Evolutionary conservation across 2,329 filamentous ascomycete species (phyloP).

Genomic region (Dothideomycetes sp.): DNA sequence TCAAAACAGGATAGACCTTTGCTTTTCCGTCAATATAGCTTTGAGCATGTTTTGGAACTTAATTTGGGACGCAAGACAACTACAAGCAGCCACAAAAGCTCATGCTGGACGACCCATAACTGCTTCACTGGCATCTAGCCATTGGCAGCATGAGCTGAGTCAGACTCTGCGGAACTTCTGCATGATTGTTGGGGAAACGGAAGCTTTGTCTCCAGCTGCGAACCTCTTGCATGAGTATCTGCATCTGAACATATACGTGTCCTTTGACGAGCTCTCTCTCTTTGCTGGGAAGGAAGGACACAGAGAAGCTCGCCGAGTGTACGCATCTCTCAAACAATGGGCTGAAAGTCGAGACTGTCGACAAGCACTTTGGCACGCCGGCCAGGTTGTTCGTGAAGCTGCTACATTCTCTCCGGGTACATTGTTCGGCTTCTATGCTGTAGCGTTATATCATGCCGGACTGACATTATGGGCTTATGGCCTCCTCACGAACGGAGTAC

Average conservation of each 20-base stretch:
- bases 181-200: not conserved
- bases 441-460: conserved; percentile 55
- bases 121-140: not conserved
- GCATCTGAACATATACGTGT: conserved; percentile 29
- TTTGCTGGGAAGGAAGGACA: conserved; percentile 55
- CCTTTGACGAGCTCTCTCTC: conserved; percentile 50
- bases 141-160: conserved; percentile 4
- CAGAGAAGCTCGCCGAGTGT: conserved; percentile 48
- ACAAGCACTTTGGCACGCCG: conserved; percentile 53
- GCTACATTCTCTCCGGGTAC: conserved; percentile 15
- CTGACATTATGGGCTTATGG: conserved; percentile 59
- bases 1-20: not conserved
- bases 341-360: conserved; percentile 40
- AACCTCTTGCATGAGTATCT: not conserved
- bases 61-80: conserved; percentile 3
- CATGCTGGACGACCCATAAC: not conserved
- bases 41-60: conserved; percentile 3
- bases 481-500: conserved; percentile 28
- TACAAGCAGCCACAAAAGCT: not conserved
- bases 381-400: conserved; percentile 51
- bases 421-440: conserved; percentile 51
- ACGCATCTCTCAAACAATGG: conserved; percentile 47
- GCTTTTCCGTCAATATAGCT: conserved; percentile 1
- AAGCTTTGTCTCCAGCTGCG: not conserved
- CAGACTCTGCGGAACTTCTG: conserved; percentile 4